A percentile compares a stretch with the other conserved stretches of the same genome.
These are phyloP conservation scores for Prunus mume DNA, from an alignment of 306 rosid species.

Conservation along the genomic window DNA sequence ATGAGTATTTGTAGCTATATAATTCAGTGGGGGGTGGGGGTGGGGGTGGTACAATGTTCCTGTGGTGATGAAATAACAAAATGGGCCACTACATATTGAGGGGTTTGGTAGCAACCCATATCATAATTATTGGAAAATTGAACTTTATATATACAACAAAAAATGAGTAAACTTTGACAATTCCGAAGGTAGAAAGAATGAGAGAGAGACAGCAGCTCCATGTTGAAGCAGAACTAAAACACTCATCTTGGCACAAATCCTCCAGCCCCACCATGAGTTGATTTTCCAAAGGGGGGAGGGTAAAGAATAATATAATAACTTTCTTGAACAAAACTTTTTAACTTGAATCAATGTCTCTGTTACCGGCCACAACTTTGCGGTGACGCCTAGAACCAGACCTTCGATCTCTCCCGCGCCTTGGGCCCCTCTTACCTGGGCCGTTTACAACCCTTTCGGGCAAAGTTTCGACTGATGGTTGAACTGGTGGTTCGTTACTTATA, in stretches of 20 bases:
- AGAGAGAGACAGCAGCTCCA: constrained; percentile 19
- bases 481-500: constrained; percentile 15
- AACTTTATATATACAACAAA: constrained; percentile 53
- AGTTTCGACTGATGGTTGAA: constrained; percentile 23
- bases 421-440: constrained; percentile 40
- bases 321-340: constrained; percentile 46
- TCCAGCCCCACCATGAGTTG: constrained; percentile 39
- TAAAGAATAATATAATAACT: constrained; percentile 28
- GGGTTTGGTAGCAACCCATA: constrained; percentile 39
- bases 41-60: constrained; percentile 17
- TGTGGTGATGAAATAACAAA: constrained; percentile 27
- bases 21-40: constrained; percentile 5
- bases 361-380: constrained; percentile 62
- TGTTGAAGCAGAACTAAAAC: constrained; percentile 37
- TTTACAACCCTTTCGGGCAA: constrained; percentile 23
- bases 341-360: constrained; percentile 36
- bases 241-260: constrained; percentile 42
- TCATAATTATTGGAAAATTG: constrained; percentile 37
- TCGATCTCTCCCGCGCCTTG: constrained; percentile 62
- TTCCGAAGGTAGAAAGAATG: constrained; percentile 31
- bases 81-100: constrained; percentile 30
- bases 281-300: constrained; percentile 29
- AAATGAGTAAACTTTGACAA: constrained; percentile 36
- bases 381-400: constrained; percentile 60
- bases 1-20: constrained; percentile 15